phyloP scores from a whole-genome alignment of 306 rosid species.

The Canavalia gladiata region DNA sequence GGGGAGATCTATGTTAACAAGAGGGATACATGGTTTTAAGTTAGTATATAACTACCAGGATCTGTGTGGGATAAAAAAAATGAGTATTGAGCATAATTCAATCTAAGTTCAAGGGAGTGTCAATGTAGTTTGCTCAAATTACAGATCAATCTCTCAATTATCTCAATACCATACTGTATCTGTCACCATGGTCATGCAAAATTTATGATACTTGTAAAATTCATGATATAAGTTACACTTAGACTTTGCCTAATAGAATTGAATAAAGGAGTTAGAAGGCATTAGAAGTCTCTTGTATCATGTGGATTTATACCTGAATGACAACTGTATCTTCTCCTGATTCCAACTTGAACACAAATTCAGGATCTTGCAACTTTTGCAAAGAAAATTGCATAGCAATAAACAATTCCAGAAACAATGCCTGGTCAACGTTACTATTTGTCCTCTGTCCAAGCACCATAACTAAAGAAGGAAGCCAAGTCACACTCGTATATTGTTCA shows the following conservation, averaged over 20 bases:
- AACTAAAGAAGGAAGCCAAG: constrained; percentile 91
- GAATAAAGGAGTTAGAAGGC: constrained; percentile 16
- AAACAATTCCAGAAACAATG: constrained; percentile 61
- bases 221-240: constrained; percentile 9
- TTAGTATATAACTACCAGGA: no score
- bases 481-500: constrained; percentile 74
- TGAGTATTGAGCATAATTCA: no score
- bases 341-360: constrained; percentile 67
- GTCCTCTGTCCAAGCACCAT: constrained; percentile 58
- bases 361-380: constrained; percentile 89
- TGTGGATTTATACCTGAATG: constrained; percentile 76
- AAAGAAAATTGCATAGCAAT: constrained; percentile 71
- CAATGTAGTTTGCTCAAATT: neutral
- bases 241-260: constrained; percentile 4
- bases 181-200: constrained; percentile 21
- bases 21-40: no score
- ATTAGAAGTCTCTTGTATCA: constrained; percentile 20
- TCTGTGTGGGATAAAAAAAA: no score
- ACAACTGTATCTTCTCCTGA: constrained; percentile 64
- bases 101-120: neutral
- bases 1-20: no score
- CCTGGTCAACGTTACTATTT: constrained; percentile 47
- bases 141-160: constrained; percentile 2
- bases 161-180: neutral
- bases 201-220: constrained; percentile 10